Evolutionary conservation across 2,329 filamentous ascomycete species (phyloP), one percentile per base, ranked within the genome.

Genomic region (Trichothecium roseum): DNA sequence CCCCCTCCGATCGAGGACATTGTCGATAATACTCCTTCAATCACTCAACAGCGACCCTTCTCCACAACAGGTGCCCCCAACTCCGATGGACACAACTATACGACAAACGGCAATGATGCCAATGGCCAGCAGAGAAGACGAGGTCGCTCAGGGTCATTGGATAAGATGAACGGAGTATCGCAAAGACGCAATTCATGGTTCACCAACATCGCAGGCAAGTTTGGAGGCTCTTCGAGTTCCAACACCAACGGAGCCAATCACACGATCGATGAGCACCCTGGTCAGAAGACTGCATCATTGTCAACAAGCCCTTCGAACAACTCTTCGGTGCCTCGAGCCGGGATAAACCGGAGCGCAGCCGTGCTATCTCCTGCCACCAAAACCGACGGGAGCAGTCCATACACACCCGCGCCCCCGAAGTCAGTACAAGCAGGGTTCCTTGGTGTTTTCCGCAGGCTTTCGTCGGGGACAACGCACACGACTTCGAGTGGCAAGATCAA

Each of bases 161-260:
- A 62, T 8, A 59, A 53, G 38, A 26, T 24, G 8, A 32, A 32
- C 13, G 40, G 37, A 27, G 57, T 63, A 2, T 56, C 63, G 7
- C 62, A 66, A 31, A 68, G 75, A 36, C 73, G 86, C 44, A 80
- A 78, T 42, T 94, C 88, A 12, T 98, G 91, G 91, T 88, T 96
- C 51, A 85, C 84, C 38, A 94, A 78, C 52, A 77, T 96, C 45
- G 93, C 86, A 44, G 89, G 85, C 45, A 95, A 94, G 55, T 94
- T 96, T 62, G 20, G 20, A 43, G 54, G 42, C 42, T 54, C 48
- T n/a, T 44, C 51, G 18, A 42, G 51, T 46, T 35, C 55, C 20
- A 57, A 56, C 20, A 36, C 56, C n/a, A 28, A 34, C 33, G 35
- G 18, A 24, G 35, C 26, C 6, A 18, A 29, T 20, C 20, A 34